These are phyloP conservation scores for Hibiscus syriacus DNA, from an alignment of 345 rosid genomes.

Conservation along the genomic window DNA sequence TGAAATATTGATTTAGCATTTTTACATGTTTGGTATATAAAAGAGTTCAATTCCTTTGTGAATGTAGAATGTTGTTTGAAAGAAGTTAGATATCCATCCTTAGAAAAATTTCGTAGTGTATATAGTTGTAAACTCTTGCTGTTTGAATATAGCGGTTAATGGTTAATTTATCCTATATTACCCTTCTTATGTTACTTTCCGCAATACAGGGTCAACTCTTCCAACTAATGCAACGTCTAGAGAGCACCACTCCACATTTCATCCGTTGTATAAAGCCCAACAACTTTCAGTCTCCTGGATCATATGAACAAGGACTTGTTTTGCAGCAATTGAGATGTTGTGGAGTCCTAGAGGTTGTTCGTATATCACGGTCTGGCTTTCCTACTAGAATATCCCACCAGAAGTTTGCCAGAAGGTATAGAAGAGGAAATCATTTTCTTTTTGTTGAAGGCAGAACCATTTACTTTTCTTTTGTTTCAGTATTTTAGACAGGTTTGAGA, in stretches of 20 bases:
- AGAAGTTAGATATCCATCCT: not conserved
- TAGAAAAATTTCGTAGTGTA: not conserved
- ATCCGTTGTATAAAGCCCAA: constrained; percentile 97
- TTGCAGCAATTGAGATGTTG: constrained; percentile 96
- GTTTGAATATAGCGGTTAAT: not conserved
- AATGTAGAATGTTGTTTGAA: not conserved
- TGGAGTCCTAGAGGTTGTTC: constrained; percentile 96
- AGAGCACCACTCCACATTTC: constrained; percentile 91
- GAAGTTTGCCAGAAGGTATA: constrained; percentile 88
- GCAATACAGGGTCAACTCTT: constrained; percentile 76
- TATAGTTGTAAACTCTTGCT: not conserved
- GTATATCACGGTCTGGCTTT: constrained; percentile 93
- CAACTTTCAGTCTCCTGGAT: constrained; percentile 75
- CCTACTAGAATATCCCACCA: constrained; percentile 97
- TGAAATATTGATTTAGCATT: not conserved
- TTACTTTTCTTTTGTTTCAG: not conserved
- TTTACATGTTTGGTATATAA: not conserved
- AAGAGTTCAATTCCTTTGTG: not conserved
- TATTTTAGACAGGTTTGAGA: not conserved
- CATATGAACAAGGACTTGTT: constrained; percentile 78
- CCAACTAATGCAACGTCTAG: constrained; percentile 92
- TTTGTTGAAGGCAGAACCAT: not conserved
- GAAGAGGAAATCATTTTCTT: not conserved
- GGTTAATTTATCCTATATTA: constrained; percentile 9
- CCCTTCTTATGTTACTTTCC: constrained; percentile 9